Evolutionary conservation across 2,329 filamentous ascomycete genomes (phyloP).

Genomic region (Paraphoma chrysanthemicola): DNA sequence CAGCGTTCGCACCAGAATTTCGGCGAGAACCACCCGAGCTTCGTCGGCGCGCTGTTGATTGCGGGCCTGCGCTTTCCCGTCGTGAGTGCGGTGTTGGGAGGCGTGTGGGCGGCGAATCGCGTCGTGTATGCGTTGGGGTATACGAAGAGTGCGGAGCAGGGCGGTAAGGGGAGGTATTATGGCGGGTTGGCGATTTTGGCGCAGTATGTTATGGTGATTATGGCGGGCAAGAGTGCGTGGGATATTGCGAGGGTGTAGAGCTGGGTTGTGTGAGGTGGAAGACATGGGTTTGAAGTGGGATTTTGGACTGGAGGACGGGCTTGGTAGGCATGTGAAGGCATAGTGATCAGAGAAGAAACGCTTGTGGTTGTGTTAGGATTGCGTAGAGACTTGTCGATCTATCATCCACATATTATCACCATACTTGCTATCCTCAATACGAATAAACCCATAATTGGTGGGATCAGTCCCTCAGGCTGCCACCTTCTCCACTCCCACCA

Average conservation of each 20-base stretch:
- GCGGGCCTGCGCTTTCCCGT: slow-evolving; percentile 62
- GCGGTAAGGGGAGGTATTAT: slow-evolving; percentile 54
- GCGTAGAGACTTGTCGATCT: too few relatives aligned
- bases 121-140: slow-evolving; percentile 58
- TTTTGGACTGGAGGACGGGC: neutral
- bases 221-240: slow-evolving; percentile 35
- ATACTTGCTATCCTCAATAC: too few relatives aligned
- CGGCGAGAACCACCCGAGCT: slow-evolving; percentile 63
- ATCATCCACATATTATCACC: too few relatives aligned
- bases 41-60: slow-evolving; percentile 60
- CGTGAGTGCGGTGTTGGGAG: slow-evolving; percentile 54
- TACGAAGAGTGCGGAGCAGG: slow-evolving; percentile 44
- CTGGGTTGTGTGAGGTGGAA: too few relatives aligned
- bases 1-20: slow-evolving; percentile 62
- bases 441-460: too few relatives aligned
- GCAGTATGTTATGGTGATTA: slow-evolving; percentile 36
- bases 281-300: too few relatives aligned
- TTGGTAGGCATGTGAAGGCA: neutral
- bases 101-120: slow-evolving; percentile 59
- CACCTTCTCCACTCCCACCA: too few relatives aligned
- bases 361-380: neutral
- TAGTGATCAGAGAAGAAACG: too few relatives aligned
- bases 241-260: slow-evolving; percentile 25
- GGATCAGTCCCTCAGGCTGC: too few relatives aligned
- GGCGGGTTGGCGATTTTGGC: slow-evolving; percentile 44